These are phyloP conservation scores for Lodderomyces margitis DNA, from an alignment of 1,139 yeast species.

Conservation along the genomic window DNA sequence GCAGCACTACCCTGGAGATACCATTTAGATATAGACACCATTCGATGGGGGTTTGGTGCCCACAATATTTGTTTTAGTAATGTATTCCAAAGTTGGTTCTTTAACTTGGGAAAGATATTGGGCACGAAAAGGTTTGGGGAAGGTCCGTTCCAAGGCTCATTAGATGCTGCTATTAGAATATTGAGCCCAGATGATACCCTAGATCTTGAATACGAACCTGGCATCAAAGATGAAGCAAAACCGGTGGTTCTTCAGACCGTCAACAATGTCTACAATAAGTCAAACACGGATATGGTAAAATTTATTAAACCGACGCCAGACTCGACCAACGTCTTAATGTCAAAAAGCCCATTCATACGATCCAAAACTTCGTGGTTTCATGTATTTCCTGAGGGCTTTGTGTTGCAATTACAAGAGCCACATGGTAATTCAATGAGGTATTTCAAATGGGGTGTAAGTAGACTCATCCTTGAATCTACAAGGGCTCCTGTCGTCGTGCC, in stretches of 20 bases:
- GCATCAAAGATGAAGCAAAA: conserved; percentile 26
- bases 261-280: conserved; percentile 17
- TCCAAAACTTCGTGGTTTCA: conserved; percentile 85
- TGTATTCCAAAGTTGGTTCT: conserved; percentile 54
- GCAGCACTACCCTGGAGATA: conserved; percentile 78
- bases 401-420: conserved; percentile 80
- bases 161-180: conserved; percentile 88
- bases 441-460: conserved; percentile 93
- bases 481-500: conserved; percentile 89
- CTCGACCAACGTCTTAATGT: conserved; percentile 33
- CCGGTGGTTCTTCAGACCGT: conserved; percentile 35
- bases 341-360: conserved; percentile 50
- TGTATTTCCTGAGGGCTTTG: conserved; percentile 93
- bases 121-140: conserved; percentile 85
- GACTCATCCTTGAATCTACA: conserved; percentile 79
- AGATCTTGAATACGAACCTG: conserved; percentile 48
- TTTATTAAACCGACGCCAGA: conserved; percentile 31
- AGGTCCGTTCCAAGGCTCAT: conserved; percentile 88
- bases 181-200: conserved; percentile 75
- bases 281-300: conserved; percentile 20
- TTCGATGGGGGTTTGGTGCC: conserved; percentile 96
- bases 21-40: conserved; percentile 59
- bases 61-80: conserved; percentile 82
- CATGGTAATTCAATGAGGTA: conserved; percentile 83
- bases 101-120: conserved; percentile 83